Evolutionary conservation across 345 rosid genomes (phyloP), one percentile per base, ranked within the genome.

Genomic region (Salix viminalis): DNA sequence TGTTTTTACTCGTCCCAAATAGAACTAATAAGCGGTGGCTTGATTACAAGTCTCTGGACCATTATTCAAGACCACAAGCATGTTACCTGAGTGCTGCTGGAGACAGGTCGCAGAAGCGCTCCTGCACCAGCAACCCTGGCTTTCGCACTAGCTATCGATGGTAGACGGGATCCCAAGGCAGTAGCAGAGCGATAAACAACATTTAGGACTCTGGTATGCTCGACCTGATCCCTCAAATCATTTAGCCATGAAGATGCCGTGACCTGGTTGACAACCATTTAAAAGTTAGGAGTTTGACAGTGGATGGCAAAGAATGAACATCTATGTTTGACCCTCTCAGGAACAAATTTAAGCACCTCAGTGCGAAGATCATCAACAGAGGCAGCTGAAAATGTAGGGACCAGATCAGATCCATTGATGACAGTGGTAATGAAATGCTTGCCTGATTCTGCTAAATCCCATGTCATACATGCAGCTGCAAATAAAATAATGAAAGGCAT

Each of bases 401-500:
- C 99, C 72, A 94, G 79, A 87, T 96, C 99, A 50, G 97, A 94
- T 67, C 99, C 99, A 80, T 96, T 94, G 61, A 96, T 82, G 61
- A 91, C 79, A 30, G 97, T 90, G 32, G 95, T 87, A 67, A 90
- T 88, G 81, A 94, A 96, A 72, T 88, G 90, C 85, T 91, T 96
- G 77, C 99, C 99, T 61, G 99, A 96, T 82, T 96, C 99, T 69
- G 99, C 99, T 85, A 96, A 88, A 68, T 96, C 98, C 97, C 97
- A 96, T 41, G 99, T 96, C 98, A 96, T 90, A 81, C 97, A 96
- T 28, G 99, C 99, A 82, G 98, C 99, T 96, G 91, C 88, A 76
- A 71, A n/a, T 13, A 18, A 77, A 71, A 60, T 79, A 72, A 66
- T 58, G 66, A 50, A 75, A 84, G 78, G 81, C 73, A 75, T 36